Percentiles rank a stretch among this genome's conserved stretches.
Evolutionary conservation across 2,329 filamentous ascomycete genomes (phyloP).

Genomic region (Aureobasidium leucospermi): DNA sequence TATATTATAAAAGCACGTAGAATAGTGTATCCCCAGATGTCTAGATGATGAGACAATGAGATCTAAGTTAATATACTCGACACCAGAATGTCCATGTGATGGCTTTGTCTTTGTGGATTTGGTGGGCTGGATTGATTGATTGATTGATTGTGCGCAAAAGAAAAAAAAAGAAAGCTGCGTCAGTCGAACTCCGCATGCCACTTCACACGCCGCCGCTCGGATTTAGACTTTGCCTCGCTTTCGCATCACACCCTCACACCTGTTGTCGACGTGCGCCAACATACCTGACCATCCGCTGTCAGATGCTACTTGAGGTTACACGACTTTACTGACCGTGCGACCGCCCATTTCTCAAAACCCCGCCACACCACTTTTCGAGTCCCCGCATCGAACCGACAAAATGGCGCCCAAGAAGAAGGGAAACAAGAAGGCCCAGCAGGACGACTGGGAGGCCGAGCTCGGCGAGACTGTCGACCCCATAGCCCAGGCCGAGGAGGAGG

Average conservation of each 20-base stretch:
- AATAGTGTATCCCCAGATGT: background rate
- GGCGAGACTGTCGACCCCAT: conserved; percentile 67
- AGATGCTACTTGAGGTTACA: conserved; percentile 2
- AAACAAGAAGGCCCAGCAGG: conserved; percentile 71
- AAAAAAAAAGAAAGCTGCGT: background rate
- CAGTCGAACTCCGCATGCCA: background rate
- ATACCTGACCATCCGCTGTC: background rate
- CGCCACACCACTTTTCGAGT: background rate
- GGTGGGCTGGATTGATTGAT: background rate
- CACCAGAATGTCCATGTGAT: background rate
- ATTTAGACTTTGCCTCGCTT: conserved; percentile 7
- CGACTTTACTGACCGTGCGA: conserved; percentile 14
- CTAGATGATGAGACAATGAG: background rate
- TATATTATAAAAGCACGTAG: background rate
- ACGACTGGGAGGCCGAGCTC: conserved; percentile 92
- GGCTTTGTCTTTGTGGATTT: background rate
- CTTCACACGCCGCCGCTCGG: background rate
- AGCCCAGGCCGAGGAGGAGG: conserved; percentile 40
- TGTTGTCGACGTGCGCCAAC: background rate
- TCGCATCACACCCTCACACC: background rate
- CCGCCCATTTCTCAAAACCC: background rate
- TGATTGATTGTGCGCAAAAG: no score
- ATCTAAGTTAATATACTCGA: background rate
- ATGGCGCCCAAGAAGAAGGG: conserved; percentile 97
- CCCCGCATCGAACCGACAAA: conserved; percentile 21